These are phyloP conservation scores for Aspergillus quadricinctus DNA, from an alignment of 2,329 filamentous ascomycete species.

Conservation along the genomic window DNA sequence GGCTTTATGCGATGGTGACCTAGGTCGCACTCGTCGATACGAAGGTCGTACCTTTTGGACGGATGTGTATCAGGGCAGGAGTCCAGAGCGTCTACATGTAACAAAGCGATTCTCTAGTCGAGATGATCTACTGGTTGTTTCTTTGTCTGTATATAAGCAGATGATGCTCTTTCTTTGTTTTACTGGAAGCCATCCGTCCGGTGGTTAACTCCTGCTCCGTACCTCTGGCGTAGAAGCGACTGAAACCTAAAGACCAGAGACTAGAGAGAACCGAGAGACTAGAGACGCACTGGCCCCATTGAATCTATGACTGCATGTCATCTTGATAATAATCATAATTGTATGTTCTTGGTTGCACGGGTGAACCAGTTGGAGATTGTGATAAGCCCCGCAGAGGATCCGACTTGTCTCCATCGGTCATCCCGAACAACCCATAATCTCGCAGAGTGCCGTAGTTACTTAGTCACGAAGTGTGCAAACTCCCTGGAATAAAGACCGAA, in stretches of 20 bases:
- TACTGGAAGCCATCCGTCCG: neutral
- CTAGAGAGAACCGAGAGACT: neutral
- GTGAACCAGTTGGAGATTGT: neutral
- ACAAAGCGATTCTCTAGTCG: neutral
- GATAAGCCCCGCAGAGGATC: neutral
- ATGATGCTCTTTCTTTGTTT: neutral
- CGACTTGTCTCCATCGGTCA: neutral
- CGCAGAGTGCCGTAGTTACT: neutral
- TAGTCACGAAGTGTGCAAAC: neutral
- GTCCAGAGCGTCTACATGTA: too few species aligned
- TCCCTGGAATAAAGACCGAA: neutral
- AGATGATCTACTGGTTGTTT: neutral
- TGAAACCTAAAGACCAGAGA: neutral
- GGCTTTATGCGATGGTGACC: neutral
- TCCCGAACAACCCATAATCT: neutral
- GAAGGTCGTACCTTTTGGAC: too few species aligned
- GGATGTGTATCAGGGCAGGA: too few species aligned
- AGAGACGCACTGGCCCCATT: neutral
- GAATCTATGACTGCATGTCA: neutral
- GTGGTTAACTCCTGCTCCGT: neutral
- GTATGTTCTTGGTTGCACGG: neutral
- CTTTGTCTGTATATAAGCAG: neutral
- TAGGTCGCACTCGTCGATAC: neutral
- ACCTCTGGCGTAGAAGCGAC: neutral
- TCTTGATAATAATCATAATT: neutral